Base-by-base conservation (phyloP, 2,329 filamentous ascomycete genomes). In the Colletotrichum euphorbiae region DNA sequence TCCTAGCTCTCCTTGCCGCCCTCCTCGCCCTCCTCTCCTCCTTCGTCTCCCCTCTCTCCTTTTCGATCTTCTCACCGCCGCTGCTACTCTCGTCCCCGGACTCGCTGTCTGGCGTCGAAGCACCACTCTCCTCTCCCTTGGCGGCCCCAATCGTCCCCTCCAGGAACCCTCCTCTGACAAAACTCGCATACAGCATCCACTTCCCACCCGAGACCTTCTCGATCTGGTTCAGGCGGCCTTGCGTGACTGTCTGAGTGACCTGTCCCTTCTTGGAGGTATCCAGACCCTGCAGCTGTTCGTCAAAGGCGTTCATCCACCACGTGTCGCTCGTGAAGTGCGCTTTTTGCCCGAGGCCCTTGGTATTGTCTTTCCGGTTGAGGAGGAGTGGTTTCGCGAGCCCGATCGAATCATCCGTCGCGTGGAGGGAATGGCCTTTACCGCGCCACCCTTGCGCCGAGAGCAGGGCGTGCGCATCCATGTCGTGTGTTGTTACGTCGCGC, bases 251-350 rank as follows among this genome's bases (percentile, higher is more conserved):
- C 83, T 91, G 81, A 72, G 86, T 80, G 63, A 89, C 81, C 72
- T 83, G 81, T 60, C 88, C 84, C 72, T 87, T 80, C 71, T 84
- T 83, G 24, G 85, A 84, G 1, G 87, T 89, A 76, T 92, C 91
- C 60, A 97, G 85, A 4, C 91, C 92, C 78, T 96, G 92, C 71
- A 98, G 82, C 63, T 94, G 94, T 77, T 94, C 90, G 79, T 98
- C 95, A 73, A 97, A 98, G 11, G 96, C 96, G 67, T 93, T 91
- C 80, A 97, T 85, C 96, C 96, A 99, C 96, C 96, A 99, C 78
- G 97, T 94, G 76, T 98, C 95, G 73, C 85, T 87, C 21, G 86
- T 87, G 70, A 85, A 85, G 70, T 89, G 86, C 66, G 85, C 83
- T 78, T 93, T 93, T 76, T 92, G 90, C 62, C 95, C 95, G 5